phyloP scores from a whole-genome alignment of 1,139 yeast species.

The Kurtzmaniella quercitrusa region DNA sequence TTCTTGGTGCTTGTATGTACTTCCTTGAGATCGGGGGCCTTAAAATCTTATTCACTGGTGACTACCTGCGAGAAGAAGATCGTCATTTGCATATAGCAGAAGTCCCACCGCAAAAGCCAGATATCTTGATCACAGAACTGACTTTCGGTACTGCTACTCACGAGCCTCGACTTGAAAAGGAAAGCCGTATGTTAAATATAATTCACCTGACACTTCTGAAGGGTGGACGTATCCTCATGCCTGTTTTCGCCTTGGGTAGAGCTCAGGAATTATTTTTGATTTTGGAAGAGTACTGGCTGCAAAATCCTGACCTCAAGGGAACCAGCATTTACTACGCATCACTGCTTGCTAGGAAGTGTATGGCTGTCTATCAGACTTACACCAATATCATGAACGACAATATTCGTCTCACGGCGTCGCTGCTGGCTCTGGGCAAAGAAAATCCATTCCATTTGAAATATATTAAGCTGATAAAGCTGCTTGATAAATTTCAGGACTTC shows the following conservation, averaged over 20 bases:
- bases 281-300: slow-evolving; percentile 91
- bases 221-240: slow-evolving; percentile 90
- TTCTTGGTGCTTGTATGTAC: slow-evolving; percentile 97
- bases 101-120: slow-evolving; percentile 86
- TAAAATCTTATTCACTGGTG: slow-evolving; percentile 89
- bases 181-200: slow-evolving; percentile 69
- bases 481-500: slow-evolving; percentile 84
- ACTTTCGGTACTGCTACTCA: slow-evolving; percentile 98
- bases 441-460: slow-evolving; percentile 91
- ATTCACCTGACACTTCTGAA: slow-evolving; percentile 81
- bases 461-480: slow-evolving; percentile 71
- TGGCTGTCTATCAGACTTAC: slow-evolving; percentile 96
- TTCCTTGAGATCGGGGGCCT: slow-evolving; percentile 92
- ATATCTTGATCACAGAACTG: slow-evolving; percentile 86
- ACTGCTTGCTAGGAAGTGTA: slow-evolving; percentile 88
- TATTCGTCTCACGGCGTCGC: slow-evolving; percentile 74
- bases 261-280: slow-evolving; percentile 91
- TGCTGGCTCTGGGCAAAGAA: slow-evolving; percentile 32
- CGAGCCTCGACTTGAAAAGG: slow-evolving; percentile 85
- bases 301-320: slow-evolving; percentile 76
- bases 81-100: slow-evolving; percentile 95
- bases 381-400: slow-evolving; percentile 96
- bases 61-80: slow-evolving; percentile 91
- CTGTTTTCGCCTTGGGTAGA: slow-evolving; percentile 94
- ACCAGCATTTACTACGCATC: slow-evolving; percentile 90